Percentiles rank a stretch among this genome's conserved stretches.
phyloP scores from a whole-genome alignment of 768 basidiomycete genomes.

The Lentinula detonsa region DNA sequence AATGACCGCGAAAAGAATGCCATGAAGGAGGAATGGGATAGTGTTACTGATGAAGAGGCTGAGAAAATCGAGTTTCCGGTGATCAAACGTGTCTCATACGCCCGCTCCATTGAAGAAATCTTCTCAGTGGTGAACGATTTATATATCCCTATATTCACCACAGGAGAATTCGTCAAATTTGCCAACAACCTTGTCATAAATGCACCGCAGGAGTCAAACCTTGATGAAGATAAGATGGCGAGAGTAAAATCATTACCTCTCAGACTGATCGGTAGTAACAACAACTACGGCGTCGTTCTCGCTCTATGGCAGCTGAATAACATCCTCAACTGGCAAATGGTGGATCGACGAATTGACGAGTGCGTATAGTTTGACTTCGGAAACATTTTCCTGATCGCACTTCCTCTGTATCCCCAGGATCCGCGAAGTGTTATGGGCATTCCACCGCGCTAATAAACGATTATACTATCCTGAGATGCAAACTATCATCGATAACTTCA shows the following conservation, averaged over 20 bases:
- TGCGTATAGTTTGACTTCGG: background rate
- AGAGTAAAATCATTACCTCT: background rate
- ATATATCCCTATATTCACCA: background rate
- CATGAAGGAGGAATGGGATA: background rate
- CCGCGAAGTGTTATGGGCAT: constrained; percentile 1
- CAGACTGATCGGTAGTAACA: background rate
- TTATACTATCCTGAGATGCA: background rate
- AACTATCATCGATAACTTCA: background rate
- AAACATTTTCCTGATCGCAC: background rate
- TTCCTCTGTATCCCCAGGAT: background rate
- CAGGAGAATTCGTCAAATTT: background rate
- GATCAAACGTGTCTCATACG: constrained; percentile 9
- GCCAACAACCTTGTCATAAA: background rate
- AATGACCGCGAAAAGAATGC: constrained; percentile 4
- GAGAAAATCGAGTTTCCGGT: background rate
- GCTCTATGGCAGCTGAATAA: background rate
- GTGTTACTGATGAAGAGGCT: background rate
- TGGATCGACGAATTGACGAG: constrained; percentile 4
- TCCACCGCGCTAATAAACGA: background rate
- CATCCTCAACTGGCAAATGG: constrained; percentile 1
- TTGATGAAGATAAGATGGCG: background rate
- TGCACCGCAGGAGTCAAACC: background rate
- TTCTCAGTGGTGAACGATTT: constrained; percentile 6
- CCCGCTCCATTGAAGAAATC: constrained; percentile 7
- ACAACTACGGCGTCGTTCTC: background rate